Conservation (phyloP, 2,329 filamentous ascomycete genomes). For the Trichoderma koningii region DNA sequence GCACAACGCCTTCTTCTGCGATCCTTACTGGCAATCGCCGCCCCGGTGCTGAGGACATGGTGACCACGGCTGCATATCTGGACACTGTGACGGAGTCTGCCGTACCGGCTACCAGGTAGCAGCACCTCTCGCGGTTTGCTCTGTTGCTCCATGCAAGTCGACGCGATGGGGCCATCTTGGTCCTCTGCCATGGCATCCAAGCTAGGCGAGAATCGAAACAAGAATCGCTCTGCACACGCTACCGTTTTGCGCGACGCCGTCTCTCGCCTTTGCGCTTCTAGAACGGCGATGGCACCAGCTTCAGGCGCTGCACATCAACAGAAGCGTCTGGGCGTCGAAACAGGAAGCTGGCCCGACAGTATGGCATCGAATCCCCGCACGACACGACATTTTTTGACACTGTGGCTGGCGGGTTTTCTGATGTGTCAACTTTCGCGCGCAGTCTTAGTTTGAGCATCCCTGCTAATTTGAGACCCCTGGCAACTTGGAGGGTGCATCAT, state of each 20-base stretch:
- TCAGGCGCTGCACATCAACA: slow-evolving; percentile 2
- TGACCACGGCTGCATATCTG: not conserved
- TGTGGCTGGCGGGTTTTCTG: slow-evolving; percentile 25
- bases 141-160: slow-evolving; percentile 14
- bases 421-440: slow-evolving; percentile 26
- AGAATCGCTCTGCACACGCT: not conserved
- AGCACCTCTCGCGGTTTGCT: slow-evolving; percentile 8
- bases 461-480: slow-evolving; percentile 24
- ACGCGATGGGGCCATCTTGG: slow-evolving; percentile 1
- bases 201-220: slow-evolving; percentile 1
- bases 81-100: slow-evolving; percentile 5
- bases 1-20: slow-evolving; percentile 1
- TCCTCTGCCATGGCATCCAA: not conserved
- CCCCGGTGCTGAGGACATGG: slow-evolving; percentile 10
- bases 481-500: slow-evolving; percentile 16
- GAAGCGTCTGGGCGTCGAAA: slow-evolving; percentile 10
- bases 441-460: slow-evolving; percentile 1
- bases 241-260: not conserved
- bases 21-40: slow-evolving; percentile 2
- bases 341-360: slow-evolving; percentile 30
- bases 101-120: slow-evolving; percentile 24
- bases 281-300: slow-evolving; percentile 6
- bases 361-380: slow-evolving; percentile 28
- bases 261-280: slow-evolving; percentile 11
- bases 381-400: slow-evolving; percentile 17